These are phyloP conservation scores for Jamesozyma gamospora DNA, from an alignment of 805 yeast genomes.

Conservation along the genomic window DNA sequence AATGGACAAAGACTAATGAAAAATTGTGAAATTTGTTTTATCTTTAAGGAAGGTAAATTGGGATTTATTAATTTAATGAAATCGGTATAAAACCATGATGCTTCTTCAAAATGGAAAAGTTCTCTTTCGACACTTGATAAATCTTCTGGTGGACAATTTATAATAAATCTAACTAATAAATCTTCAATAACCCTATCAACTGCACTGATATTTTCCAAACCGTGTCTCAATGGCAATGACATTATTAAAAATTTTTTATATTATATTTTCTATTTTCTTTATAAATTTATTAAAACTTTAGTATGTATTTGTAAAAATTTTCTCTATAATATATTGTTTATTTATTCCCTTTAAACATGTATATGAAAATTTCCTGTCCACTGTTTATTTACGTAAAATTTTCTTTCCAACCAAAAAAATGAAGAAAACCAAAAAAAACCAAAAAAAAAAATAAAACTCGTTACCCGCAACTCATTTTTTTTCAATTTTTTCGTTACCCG, in stretches of 20 bases:
- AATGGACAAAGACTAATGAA: constrained; percentile 62
- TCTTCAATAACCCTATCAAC: constrained; percentile 75
- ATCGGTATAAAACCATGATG: constrained; percentile 95
- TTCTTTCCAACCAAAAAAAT: too few species aligned
- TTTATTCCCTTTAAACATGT: too few species aligned
- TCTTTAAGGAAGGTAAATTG: constrained; percentile 61
- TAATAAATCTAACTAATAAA: constrained; percentile 75
- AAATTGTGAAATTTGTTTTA: constrained; percentile 63
- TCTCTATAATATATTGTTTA: too few species aligned
- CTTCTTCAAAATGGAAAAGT: constrained; percentile 92
- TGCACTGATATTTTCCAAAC: constrained; percentile 48
- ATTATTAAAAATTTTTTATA: constrained; percentile 21
- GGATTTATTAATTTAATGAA: constrained; percentile 67
- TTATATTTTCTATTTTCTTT: too few species aligned
- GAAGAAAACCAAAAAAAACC: too few species aligned
- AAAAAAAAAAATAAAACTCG: too few species aligned
- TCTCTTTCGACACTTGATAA: constrained; percentile 56
- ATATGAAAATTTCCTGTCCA: too few species aligned
- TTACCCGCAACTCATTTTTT: too few species aligned
- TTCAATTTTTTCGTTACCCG: too few species aligned
- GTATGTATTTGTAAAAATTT: too few species aligned
- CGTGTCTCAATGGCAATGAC: constrained; percentile 50
- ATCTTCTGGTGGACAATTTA: constrained; percentile 89
- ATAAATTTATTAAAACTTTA: too few species aligned
- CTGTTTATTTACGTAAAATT: too few species aligned